Conservation (phyloP, 208 protist species). For the Herpetomonas muscarum region DNA sequence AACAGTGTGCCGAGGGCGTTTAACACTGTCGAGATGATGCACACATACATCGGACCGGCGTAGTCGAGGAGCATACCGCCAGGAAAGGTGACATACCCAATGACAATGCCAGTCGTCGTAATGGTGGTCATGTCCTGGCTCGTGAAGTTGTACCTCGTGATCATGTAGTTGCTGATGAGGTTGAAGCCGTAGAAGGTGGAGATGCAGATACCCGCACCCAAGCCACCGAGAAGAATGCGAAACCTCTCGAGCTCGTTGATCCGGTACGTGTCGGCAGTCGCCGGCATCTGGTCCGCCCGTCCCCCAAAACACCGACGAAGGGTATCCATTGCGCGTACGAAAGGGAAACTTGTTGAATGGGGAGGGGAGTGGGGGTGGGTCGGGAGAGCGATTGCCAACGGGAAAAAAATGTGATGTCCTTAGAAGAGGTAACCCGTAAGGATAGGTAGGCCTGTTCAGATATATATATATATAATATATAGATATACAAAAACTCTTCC, state of each 20-base stretch:
- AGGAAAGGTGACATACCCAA: constrained; percentile 44
- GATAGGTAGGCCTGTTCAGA: no score
- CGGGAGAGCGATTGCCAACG: no score
- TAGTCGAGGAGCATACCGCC: constrained; percentile 57
- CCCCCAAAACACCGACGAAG: neutral
- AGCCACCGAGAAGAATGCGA: constrained; percentile 34
- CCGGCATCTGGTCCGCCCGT: constrained; percentile 3
- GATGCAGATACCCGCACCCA: constrained; percentile 27
- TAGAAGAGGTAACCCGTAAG: no score
- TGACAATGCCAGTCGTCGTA: constrained; percentile 39
- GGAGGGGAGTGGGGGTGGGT: no score
- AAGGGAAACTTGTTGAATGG: neutral
- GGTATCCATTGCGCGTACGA: neutral
- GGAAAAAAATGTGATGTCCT: no score
- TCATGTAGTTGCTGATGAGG: constrained; percentile 43
- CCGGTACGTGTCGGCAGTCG: constrained; percentile 16
- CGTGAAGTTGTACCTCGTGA: constrained; percentile 27
- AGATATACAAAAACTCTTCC: no score
- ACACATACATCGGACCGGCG: constrained; percentile 39
- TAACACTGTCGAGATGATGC: constrained; percentile 14
- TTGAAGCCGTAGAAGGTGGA: constrained; percentile 57
- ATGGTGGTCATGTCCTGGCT: constrained; percentile 46
- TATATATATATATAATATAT: no score
- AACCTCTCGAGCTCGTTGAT: constrained; percentile 51
- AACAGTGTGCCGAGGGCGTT: constrained; percentile 37